Conservation (phyloP, 768 basidiomycete genomes). For the Termitomyces sp. region DNA sequence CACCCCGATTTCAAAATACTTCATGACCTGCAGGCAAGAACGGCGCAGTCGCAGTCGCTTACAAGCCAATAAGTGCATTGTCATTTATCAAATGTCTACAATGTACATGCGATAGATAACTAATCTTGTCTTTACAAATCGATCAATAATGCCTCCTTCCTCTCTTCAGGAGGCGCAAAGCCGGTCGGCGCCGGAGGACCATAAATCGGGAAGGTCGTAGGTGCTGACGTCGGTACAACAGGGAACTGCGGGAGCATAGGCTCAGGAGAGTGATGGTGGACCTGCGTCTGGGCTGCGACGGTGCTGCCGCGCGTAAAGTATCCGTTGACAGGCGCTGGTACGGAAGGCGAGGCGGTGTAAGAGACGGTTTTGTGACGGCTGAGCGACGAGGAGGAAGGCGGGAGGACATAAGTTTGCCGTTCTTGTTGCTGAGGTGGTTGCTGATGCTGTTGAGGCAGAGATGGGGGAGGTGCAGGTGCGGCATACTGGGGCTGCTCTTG, state of each 20-base stretch:
- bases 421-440: constrained; percentile 14
- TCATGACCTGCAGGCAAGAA: too few relatives aligned
- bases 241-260: constrained; percentile 57
- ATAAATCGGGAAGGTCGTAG: constrained; percentile 49
- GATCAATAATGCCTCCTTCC: constrained; percentile 58
- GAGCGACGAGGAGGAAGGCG: constrained; percentile 14
- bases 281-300: constrained; percentile 20
- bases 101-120: background rate
- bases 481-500: constrained; percentile 16
- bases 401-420: constrained; percentile 4
- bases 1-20: too few relatives aligned
- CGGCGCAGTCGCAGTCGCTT: too few relatives aligned
- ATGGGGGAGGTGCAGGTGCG: constrained; percentile 18
- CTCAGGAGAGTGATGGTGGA: constrained; percentile 20
- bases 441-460: constrained; percentile 12
- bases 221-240: constrained; percentile 51
- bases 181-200: constrained; percentile 40
- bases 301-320: constrained; percentile 29
- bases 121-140: constrained; percentile 30
- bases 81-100: background rate
- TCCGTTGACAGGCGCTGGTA: constrained; percentile 13
- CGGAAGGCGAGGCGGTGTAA: constrained; percentile 19
- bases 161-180: constrained; percentile 53
- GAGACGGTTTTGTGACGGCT: constrained; percentile 29
- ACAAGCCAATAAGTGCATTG: too few relatives aligned